phyloP scores from a whole-genome alignment of 495 filamentous ascomycete genomes.

The Aspergillus indologenus region DNA sequence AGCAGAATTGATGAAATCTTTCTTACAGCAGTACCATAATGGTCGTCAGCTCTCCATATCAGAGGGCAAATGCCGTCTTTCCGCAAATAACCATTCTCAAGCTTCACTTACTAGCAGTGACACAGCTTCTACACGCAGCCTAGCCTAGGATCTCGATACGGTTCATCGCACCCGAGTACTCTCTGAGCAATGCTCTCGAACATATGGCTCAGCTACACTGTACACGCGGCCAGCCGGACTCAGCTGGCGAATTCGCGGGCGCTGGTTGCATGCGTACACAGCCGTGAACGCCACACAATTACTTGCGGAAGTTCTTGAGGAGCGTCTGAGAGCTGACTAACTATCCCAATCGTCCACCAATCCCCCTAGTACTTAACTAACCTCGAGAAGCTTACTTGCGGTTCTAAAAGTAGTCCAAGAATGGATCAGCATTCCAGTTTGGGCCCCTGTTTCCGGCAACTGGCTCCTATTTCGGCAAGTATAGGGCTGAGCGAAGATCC shows the following conservation, averaged over 20 bases:
- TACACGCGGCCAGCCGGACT: neutral
- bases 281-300: too few relatives aligned
- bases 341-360: too few relatives aligned
- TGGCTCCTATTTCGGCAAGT: constrained; percentile 1
- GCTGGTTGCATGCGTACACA: neutral
- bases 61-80: too few relatives aligned
- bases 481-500: neutral
- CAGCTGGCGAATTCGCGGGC: neutral
- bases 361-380: neutral
- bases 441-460: constrained; percentile 1
- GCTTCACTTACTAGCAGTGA: too few relatives aligned
- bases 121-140: too few relatives aligned
- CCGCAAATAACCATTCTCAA: too few relatives aligned
- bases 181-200: neutral
- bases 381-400: neutral
- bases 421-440: constrained; percentile 10
- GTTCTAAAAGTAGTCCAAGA: constrained; percentile 1
- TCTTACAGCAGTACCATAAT: too few relatives aligned
- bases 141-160: too few relatives aligned
- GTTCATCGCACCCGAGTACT: neutral
- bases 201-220: neutral
- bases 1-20: too few relatives aligned
- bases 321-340: neutral
- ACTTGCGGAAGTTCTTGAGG: too few relatives aligned
- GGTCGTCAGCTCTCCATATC: too few relatives aligned